Evolutionary conservation across 768 basidiomycete genomes (phyloP), one percentile per base, ranked within the genome.

Genomic region (Suillus luteus): DNA sequence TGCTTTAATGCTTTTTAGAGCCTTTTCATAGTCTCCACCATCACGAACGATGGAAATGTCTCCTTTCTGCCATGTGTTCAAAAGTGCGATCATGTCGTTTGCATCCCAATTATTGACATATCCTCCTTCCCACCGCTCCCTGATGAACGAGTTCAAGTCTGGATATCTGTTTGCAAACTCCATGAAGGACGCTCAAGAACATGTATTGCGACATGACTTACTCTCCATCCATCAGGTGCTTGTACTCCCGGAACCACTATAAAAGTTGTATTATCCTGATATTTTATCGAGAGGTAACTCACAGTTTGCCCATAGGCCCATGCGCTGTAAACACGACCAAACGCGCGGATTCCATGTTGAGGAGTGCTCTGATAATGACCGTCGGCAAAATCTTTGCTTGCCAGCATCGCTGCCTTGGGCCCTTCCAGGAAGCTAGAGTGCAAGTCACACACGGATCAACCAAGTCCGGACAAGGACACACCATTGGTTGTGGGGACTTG

Each of bases 291-390:
- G 38, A 58, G 9, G 11, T 31, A 19, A 73, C 80, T 46, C 43
- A 85, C 85, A 43, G 85, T 79, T 70, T 86, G 84, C 1, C 85
- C 82, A 62, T 85, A 86, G 5, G 85, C 84, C 85, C 86, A 87
- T 31, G 83, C 83, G 55, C 82, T 82, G 66, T 86, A 87, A 17
- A 78, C 84, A n/a, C 86, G 77, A 3, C 79, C 84, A 58, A 86
- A 86, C 7, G 85, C 86, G 1, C 85, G 81, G 43, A 86, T 75
- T 5, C 85, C 85, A 48, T 77, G 76, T 59, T 83, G 77, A 1
- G 85, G 83, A 8, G 72, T 70, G 15, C 75, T 71, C 59, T 73
- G 82, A 68, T 86, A 88, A 66, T 85, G 84, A 0, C 85, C 85
- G 55, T 77, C 73, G 0, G 82, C 73, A 69, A 85, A 88, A 66